Base-by-base conservation (phyloP, 2,329 filamentous ascomycete species). In the Fusarium beomiforme region DNA sequence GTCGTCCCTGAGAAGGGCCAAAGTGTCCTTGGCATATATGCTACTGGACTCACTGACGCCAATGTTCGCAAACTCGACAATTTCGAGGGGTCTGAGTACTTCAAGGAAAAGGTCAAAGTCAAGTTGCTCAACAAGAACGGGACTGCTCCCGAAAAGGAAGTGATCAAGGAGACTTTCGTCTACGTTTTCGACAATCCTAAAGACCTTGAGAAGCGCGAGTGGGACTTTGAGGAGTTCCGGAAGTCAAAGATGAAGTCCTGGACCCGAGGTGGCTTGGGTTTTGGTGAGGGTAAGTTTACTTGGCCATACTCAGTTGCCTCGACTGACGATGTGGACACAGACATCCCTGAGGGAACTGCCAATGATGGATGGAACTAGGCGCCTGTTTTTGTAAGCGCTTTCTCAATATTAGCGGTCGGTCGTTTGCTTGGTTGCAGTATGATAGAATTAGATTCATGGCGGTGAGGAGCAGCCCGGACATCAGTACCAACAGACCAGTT, bases 211-310 rank as follows among this genome's bases (percentile, higher is more conserved):
- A 84, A 88, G 34, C 81, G 83, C 24, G 94, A 97, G 79, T 98
- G 95, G 95, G 93, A 97, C 79, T 96, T 94, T 82, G 90, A 91
- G 50, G 89, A 92, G 69, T 98, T 98, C 78, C 89, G 91, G 67
- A 85, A 86, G 75, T 91, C 96, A 68, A 97, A 94, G 83, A 82
- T 90, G 82, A 78, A 78, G 59, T 62, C 77, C 6, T 90, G 87
- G 88, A 85, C 86, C 8, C 80, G 86, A n/a, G 83, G 83, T 33
- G 85, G 85, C 54, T 84, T 84, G 70, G 78, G 79, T 13, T 85
- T 85, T 67, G 81, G 70, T 14, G 64, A 84, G 29, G 81, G 84
- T 83, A 56, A 76, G 57, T 46, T 41, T 31, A 49, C 29, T 39
- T 37, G 42, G 37, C 6, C 26, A 50, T 56, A 17, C 29, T 44